Evolutionary conservation across 805 yeast genomes (phyloP).

Genomic region (Metschnikowia vanudenii): DNA sequence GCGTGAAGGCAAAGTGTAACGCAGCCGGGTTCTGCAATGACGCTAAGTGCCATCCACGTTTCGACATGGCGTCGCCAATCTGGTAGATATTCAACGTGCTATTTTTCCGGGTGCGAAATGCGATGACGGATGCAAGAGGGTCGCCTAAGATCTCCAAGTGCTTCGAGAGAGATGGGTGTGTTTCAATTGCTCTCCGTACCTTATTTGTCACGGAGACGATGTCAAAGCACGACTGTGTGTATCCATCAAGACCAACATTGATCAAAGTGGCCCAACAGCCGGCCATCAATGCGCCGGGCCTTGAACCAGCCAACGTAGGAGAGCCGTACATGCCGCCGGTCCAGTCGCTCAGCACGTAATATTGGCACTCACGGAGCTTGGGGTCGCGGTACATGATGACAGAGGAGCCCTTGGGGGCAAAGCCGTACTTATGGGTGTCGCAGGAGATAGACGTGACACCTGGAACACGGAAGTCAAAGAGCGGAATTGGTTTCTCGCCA

Average conservation of each 20-base stretch:
- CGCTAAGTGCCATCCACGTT: constrained; percentile 85
- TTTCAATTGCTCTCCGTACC: constrained; percentile 48
- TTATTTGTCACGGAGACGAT: constrained; percentile 66
- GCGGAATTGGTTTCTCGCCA: constrained; percentile 46
- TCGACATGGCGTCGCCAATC: constrained; percentile 66
- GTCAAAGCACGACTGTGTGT: constrained; percentile 58
- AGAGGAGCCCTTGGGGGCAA: constrained; percentile 96
- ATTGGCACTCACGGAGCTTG: constrained; percentile 73
- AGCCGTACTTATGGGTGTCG: constrained; percentile 98
- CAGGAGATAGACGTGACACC: constrained; percentile 98
- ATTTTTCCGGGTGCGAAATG: constrained; percentile 56
- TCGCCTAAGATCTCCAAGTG: constrained; percentile 76
- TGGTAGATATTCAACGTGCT: constrained; percentile 64
- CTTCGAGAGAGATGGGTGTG: constrained; percentile 43
- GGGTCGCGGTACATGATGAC: constrained; percentile 81
- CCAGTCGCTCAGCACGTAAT: constrained; percentile 83
- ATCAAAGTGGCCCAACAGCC: constrained; percentile 97
- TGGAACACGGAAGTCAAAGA: constrained; percentile 81
- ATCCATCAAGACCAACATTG: constrained; percentile 81
- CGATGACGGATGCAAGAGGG: constrained; percentile 77
- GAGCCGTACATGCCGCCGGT: constrained; percentile 94
- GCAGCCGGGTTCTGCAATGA: constrained; percentile 90
- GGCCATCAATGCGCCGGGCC: constrained; percentile 97
- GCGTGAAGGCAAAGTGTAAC: constrained; percentile 84
- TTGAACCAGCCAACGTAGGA: constrained; percentile 93